Evolutionary conservation across 108 stramenopile genomes (phyloP), one percentile per base, ranked within the genome.

Genomic region (Cyclotella distinguenda): DNA sequence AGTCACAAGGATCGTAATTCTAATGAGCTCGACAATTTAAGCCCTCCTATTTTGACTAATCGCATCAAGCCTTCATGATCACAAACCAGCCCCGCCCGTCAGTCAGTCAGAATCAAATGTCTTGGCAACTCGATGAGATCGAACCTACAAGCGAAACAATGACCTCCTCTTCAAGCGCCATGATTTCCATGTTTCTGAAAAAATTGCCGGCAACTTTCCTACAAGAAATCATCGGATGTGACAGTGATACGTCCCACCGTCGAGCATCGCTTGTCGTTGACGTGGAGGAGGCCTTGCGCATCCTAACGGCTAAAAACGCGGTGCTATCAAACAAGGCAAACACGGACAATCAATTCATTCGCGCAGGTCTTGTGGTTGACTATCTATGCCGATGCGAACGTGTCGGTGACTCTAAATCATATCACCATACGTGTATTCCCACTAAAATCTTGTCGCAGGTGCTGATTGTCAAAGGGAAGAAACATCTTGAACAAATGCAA

Each of bases 401-500:
- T 2, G 18, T 31, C 15, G 34, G 55, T 19, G 1, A 18, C 23
- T 47, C 55, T 16, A 53, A 6, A 3, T 27, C 16, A 2, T 77
- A 67, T 58, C 55, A n/a, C 43, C 55, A 42, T 38, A 45, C 67
- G 2, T 43, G 40, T 12, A 55, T 77, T 13, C 75, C 66, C 9
- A 21, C 27, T 12, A 0, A 21, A 8, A 34, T 46, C 13, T 34
- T 74, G 21, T 42, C 52, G 10, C 4, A 56, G 2, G 30, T 38
- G 15, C 30, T 59, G 34, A 35, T 25, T 10, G 34, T 34, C 15
- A 50, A 36, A 39, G 39, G 40, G 27, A 67, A 38, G 60, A 66
- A 62, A 46, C 16, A 68, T n/a, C 16, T 77, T 30, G 61, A 43
- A 56, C 25, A 55, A 21, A 68, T 77, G 62, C 75, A 68, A 68